phyloP scores from a whole-genome alignment of 2,329 filamentous ascomycete species.

The Penicillium sp. region DNA sequence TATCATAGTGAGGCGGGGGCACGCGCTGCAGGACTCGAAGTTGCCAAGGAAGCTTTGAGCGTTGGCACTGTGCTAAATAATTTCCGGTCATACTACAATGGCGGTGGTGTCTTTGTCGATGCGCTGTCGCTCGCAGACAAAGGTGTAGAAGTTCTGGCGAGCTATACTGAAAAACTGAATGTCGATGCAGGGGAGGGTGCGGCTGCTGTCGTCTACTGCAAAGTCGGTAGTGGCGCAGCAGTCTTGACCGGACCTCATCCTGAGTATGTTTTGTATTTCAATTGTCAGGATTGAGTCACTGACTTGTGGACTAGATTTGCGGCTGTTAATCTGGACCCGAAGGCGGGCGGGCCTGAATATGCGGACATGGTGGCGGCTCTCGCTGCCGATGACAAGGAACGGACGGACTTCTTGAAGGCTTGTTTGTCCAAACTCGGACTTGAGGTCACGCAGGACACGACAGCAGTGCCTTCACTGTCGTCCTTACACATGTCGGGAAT shows the following conservation, averaged over 20 bases:
- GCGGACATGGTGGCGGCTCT: constrained; percentile 66
- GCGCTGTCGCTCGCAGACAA: constrained; percentile 59
- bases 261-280: constrained; percentile 59
- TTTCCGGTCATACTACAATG: constrained; percentile 85
- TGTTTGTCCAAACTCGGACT: constrained; percentile 78
- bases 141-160: constrained; percentile 78
- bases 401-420: constrained; percentile 72
- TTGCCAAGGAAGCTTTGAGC: constrained; percentile 60
- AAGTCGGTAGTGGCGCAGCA: constrained; percentile 73
- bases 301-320: constrained; percentile 64
- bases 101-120: constrained; percentile 89
- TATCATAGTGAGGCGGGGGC: constrained; percentile 87
- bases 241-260: constrained; percentile 87
- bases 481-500: constrained; percentile 75
- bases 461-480: constrained; percentile 74
- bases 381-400: constrained; percentile 64
- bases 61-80: constrained; percentile 54
- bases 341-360: constrained; percentile 67
- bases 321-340: constrained; percentile 68
- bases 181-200: constrained; percentile 71
- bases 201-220: constrained; percentile 80
- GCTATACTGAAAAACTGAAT: constrained; percentile 69
- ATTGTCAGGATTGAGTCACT: constrained; percentile 10
- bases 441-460: constrained; percentile 67
- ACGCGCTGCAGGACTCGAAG: constrained; percentile 64